Percentiles rank a stretch among this genome's conserved stretches.
These are phyloP conservation scores for Talaromyces sp. DNA, from an alignment of 2,329 filamentous ascomycete genomes.

Conservation along the genomic window DNA sequence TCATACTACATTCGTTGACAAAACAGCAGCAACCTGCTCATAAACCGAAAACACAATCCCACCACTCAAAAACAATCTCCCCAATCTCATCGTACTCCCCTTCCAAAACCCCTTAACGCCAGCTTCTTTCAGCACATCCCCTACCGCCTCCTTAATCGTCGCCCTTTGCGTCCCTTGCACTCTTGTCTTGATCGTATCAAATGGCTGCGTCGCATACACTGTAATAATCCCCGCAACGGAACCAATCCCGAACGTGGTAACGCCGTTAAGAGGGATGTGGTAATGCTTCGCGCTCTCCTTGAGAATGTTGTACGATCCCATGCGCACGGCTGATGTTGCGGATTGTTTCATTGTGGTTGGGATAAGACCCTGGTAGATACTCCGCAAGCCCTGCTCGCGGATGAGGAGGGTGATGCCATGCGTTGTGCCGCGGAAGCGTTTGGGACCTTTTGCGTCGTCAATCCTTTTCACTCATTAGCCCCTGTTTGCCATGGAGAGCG, in stretches of 20 bases:
- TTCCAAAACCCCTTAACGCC: slow-evolving; percentile 63
- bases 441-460: slow-evolving; percentile 54
- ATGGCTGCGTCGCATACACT: slow-evolving; percentile 43
- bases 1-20: background rate
- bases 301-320: slow-evolving; percentile 62
- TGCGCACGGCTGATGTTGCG: slow-evolving; percentile 58
- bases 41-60: slow-evolving; percentile 64
- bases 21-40: slow-evolving; percentile 50
- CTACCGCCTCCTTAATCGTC: slow-evolving; percentile 55
- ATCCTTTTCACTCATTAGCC: slow-evolving; percentile 34
- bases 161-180: slow-evolving; percentile 58
- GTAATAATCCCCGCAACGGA: slow-evolving; percentile 59
- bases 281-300: slow-evolving; percentile 55
- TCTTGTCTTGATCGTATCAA: slow-evolving; percentile 55
- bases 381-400: slow-evolving; percentile 52
- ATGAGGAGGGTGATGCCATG: slow-evolving; percentile 52
- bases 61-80: slow-evolving; percentile 62
- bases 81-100: slow-evolving; percentile 65
- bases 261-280: slow-evolving; percentile 49
- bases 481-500: slow-evolving; percentile 15
- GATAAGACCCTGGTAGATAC: slow-evolving; percentile 57
- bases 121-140: slow-evolving; percentile 53
- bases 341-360: slow-evolving; percentile 63
- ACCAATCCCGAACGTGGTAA: slow-evolving; percentile 60
- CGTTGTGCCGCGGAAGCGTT: slow-evolving; percentile 48